These are phyloP conservation scores for Candida xiaguanensis DNA, from an alignment of 805 yeast genomes.

Conservation along the genomic window DNA sequence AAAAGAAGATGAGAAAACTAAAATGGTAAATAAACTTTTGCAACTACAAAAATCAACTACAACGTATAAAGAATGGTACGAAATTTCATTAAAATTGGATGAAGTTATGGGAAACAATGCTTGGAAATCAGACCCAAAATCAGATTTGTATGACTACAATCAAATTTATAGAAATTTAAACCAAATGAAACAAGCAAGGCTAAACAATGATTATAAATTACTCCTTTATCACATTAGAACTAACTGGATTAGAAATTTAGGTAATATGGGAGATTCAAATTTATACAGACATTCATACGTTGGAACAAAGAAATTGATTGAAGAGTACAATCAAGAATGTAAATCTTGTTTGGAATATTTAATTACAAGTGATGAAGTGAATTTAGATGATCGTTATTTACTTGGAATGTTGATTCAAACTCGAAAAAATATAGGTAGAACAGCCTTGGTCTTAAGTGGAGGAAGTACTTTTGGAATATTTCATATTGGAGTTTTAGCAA, in stretches of 20 bases:
- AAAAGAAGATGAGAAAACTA: conserved; percentile 18
- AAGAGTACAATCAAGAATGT: conserved; percentile 80
- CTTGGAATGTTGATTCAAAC: conserved; percentile 82
- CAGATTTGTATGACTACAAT: conserved; percentile 70
- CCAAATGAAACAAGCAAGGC: conserved; percentile 60
- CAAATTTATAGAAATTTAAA: conserved; percentile 49
- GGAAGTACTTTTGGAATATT: conserved; percentile 93
- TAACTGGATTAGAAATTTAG: conserved; percentile 79
- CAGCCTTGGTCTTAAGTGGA: conserved; percentile 92
- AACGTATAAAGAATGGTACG: conserved; percentile 62
- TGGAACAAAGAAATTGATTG: conserved; percentile 83
- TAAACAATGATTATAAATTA: conserved; percentile 51
- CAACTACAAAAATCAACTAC: conserved; percentile 32
- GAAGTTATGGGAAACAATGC: conserved; percentile 53
- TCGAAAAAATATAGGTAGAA: conserved; percentile 86
- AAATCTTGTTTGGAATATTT: conserved; percentile 41
- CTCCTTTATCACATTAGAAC: conserved; percentile 77
- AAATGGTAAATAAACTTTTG: conserved; percentile 19
- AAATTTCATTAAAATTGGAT: conserved; percentile 62
- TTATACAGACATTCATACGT: conserved; percentile 74
- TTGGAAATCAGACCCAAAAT: conserved; percentile 68
- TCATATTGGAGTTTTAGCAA: conserved; percentile 87
- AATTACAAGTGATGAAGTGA: conserved; percentile 33
- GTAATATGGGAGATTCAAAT: conserved; percentile 79
- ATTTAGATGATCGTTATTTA: conserved; percentile 63